Percentiles rank a stretch among this genome's conserved stretches.
Evolutionary conservation across 169 alveolate species (phyloP).

Genomic region (Eimeria brunetti): DNA sequence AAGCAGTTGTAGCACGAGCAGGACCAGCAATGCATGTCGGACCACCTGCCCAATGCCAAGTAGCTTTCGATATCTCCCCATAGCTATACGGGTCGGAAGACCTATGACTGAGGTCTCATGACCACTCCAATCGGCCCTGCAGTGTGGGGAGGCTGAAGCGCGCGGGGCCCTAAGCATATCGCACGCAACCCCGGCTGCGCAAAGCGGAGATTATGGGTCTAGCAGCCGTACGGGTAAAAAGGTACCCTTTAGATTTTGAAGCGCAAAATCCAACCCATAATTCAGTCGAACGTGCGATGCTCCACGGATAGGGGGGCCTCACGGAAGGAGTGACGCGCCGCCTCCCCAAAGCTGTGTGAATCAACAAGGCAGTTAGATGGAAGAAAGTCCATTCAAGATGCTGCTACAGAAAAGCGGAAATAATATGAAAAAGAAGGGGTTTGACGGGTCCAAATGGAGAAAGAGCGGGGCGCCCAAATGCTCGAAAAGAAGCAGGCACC

Average conservation of each 20-base stretch:
- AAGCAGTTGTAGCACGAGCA: constrained; percentile 47
- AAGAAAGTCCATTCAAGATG: constrained; percentile 7
- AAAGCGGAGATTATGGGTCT: not conserved
- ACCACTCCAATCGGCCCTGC: constrained; percentile 17
- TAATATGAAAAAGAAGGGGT: not conserved
- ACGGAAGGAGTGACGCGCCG: not conserved
- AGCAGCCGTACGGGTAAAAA: not conserved
- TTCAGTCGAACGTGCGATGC: not conserved
- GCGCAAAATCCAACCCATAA: not conserved
- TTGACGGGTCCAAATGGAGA: not conserved
- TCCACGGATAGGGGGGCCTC: not conserved
- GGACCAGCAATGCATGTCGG: constrained; percentile 8
- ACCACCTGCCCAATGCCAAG: not conserved
- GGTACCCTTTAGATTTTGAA: not conserved
- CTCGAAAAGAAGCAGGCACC: not conserved
- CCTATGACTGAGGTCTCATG: constrained; percentile 23
- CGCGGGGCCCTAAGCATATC: not conserved
- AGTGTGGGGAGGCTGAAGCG: constrained; percentile 14
- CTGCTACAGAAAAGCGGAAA: not conserved
- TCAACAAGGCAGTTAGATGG: not conserved
- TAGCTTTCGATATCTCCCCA: not conserved
- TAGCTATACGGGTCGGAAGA: not conserved
- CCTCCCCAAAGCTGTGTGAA: not conserved
- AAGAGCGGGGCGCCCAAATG: not conserved
- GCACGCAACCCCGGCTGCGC: constrained; percentile 5